These are phyloP conservation scores for Phylloporus arenicola DNA, from an alignment of 768 basidiomycete genomes.

Conservation along the genomic window DNA sequence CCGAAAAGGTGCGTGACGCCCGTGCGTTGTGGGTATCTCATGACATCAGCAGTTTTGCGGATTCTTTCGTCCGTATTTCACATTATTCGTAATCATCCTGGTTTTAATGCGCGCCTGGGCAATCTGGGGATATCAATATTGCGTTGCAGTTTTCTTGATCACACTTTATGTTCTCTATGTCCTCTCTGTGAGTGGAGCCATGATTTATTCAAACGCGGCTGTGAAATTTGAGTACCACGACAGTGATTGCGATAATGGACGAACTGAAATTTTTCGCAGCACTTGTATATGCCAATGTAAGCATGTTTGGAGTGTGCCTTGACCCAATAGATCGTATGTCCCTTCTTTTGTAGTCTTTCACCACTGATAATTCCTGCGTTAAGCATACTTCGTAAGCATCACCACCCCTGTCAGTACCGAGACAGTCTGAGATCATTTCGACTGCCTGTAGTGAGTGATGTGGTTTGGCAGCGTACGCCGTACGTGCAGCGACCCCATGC, in stretches of 20 bases:
- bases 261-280: neutral
- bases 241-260: neutral
- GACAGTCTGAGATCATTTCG: neutral
- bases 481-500: neutral
- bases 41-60: neutral
- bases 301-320: neutral
- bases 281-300: neutral
- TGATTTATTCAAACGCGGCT: neutral
- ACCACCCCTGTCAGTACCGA: neutral
- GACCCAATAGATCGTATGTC: neutral
- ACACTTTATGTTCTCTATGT: neutral
- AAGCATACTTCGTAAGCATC: neutral
- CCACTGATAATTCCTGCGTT: neutral
- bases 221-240: neutral
- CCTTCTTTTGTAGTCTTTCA: neutral
- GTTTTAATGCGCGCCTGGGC: constrained; percentile 3
- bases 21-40: neutral
- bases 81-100: neutral
- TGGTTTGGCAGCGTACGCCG: neutral
- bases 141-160: neutral
- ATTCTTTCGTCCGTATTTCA: neutral
- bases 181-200: neutral
- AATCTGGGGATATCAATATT: neutral
- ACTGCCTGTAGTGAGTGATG: neutral
- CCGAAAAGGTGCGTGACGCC: neutral